Percentiles rank a stretch among this genome's conserved stretches.
These are phyloP conservation scores for Deuterostichococcus epilithicus DNA, from an alignment of 139 green algal genomes.

Conservation along the genomic window DNA sequence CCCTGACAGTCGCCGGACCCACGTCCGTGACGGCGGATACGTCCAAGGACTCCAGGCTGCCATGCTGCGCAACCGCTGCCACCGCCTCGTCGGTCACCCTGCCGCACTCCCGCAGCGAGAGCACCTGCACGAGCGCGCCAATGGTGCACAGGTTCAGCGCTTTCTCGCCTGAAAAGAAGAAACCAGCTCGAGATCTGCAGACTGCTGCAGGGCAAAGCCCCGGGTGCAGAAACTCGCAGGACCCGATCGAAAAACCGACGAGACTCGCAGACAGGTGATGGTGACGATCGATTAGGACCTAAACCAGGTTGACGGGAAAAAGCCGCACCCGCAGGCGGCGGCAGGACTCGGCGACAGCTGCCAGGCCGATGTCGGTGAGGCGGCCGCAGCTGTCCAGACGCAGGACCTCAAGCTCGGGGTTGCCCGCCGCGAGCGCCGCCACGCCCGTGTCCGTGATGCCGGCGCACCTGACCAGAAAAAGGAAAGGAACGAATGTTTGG, in stretches of 20 bases:
- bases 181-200: too few species aligned
- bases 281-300: too few species aligned
- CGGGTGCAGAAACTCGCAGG: too few species aligned
- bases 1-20: slow-evolving; percentile 11
- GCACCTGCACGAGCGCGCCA: slow-evolving; percentile 8
- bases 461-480: slow-evolving; percentile 23
- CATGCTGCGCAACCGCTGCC: slow-evolving; percentile 16
- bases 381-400: slow-evolving; percentile 31
- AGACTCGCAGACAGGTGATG: too few species aligned
- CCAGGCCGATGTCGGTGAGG: slow-evolving; percentile 31
- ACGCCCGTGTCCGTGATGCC: slow-evolving; percentile 27
- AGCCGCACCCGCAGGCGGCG: slow-evolving; percentile 25
- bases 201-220: too few species aligned
- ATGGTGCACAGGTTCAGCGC: background rate
- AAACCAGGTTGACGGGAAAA: too few species aligned
- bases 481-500: too few species aligned
- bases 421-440: slow-evolving; percentile 26
- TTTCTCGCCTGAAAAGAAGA: too few species aligned
- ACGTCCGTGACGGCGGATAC: slow-evolving; percentile 26
- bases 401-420: slow-evolving; percentile 33
- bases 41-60: slow-evolving; percentile 28
- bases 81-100: slow-evolving; percentile 41
- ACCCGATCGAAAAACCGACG: too few species aligned
- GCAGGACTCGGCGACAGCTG: slow-evolving; percentile 30
- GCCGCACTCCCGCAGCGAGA: slow-evolving; percentile 44